A percentile compares a stretch with the other conserved stretches of the same genome.
Evolutionary conservation across 164 flowering plant genomes (phyloP).

Genomic region (Magnolia officinalis): DNA sequence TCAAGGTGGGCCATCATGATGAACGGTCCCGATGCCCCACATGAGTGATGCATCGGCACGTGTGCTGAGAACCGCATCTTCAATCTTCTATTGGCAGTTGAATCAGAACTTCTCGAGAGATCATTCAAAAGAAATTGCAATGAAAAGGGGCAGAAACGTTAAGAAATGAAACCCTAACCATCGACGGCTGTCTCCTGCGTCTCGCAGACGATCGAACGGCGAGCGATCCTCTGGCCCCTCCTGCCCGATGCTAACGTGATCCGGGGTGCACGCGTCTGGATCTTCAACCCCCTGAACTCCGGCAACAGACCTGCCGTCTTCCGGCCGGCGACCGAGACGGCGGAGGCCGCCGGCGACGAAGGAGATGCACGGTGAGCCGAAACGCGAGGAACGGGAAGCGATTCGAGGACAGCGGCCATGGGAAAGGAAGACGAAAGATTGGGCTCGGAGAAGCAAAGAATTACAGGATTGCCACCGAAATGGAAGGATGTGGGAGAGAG

Average conservation of each 20-base stretch:
- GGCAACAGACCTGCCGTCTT: slow-evolving; percentile 21
- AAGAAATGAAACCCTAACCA: slow-evolving; percentile 32
- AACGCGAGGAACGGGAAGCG: slow-evolving; percentile 41
- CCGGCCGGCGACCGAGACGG: slow-evolving; percentile 21
- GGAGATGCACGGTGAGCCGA: slow-evolving; percentile 14
- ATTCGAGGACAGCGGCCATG: slow-evolving; percentile 60
- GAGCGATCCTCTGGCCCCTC: slow-evolving; percentile 9
- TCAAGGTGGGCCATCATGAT: too few relatives aligned
- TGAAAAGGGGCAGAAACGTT: too few relatives aligned
- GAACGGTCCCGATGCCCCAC: too few relatives aligned
- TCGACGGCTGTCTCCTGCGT: slow-evolving; percentile 58
- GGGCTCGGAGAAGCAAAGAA: not conserved
- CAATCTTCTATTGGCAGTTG: too few relatives aligned
- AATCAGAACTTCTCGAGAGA: too few relatives aligned
- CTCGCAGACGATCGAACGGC: slow-evolving; percentile 56
- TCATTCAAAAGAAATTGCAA: too few relatives aligned
- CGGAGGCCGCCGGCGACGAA: slow-evolving; percentile 18
- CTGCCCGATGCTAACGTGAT: slow-evolving; percentile 19
- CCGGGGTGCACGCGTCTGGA: slow-evolving; percentile 15
- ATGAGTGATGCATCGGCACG: too few relatives aligned
- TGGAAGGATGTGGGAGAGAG: not conserved
- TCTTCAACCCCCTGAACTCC: slow-evolving; percentile 44
- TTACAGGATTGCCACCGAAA: not conserved
- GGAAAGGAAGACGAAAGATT: slow-evolving; percentile 1
- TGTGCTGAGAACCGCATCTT: too few relatives aligned